Conservation (phyloP, 2,329 filamentous ascomycete species). For the Pseudogymnoascus sp. region DNA sequence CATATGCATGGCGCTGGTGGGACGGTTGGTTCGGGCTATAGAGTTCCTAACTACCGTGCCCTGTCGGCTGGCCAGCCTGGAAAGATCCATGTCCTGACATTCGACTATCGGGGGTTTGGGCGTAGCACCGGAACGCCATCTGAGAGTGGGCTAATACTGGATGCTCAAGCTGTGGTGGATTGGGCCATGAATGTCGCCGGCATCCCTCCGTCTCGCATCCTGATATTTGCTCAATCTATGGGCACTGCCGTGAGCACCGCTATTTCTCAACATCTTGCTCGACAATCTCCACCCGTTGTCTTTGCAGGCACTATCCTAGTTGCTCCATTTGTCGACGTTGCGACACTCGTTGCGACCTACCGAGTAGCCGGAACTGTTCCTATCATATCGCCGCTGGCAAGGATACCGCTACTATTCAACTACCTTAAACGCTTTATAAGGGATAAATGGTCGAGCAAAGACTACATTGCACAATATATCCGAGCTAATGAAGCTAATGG, state of each 20-base stretch:
- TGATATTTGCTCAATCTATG: slow-evolving; percentile 52
- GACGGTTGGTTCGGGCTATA: slow-evolving; percentile 40
- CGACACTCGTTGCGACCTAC: slow-evolving; percentile 48
- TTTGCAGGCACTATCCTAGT: slow-evolving; percentile 50
- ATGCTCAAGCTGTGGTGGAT: slow-evolving; percentile 44
- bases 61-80: slow-evolving; percentile 41
- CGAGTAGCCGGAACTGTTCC: slow-evolving; percentile 48
- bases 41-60: slow-evolving; percentile 47
- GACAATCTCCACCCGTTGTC: slow-evolving; percentile 30
- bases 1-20: slow-evolving; percentile 43
- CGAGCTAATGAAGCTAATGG: too few relatives aligned
- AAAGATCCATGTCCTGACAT: slow-evolving; percentile 49
- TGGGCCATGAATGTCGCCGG: slow-evolving; percentile 46
- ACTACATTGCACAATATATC: too few relatives aligned
- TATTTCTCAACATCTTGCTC: slow-evolving; percentile 27
- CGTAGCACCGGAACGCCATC: slow-evolving; percentile 45
- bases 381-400: slow-evolving; percentile 42
- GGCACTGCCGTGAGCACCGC: slow-evolving; percentile 24
- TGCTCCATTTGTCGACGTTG: slow-evolving; percentile 49
- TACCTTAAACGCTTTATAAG: too few relatives aligned
- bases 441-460: too few relatives aligned
- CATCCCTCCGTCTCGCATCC: slow-evolving; percentile 47
- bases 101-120: slow-evolving; percentile 58
- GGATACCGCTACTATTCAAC: too few relatives aligned
- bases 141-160: slow-evolving; percentile 45